Evolutionary conservation across 1,284 basidiomycete genomes (phyloP).

Genomic region (Schizophyllum commune): DNA sequence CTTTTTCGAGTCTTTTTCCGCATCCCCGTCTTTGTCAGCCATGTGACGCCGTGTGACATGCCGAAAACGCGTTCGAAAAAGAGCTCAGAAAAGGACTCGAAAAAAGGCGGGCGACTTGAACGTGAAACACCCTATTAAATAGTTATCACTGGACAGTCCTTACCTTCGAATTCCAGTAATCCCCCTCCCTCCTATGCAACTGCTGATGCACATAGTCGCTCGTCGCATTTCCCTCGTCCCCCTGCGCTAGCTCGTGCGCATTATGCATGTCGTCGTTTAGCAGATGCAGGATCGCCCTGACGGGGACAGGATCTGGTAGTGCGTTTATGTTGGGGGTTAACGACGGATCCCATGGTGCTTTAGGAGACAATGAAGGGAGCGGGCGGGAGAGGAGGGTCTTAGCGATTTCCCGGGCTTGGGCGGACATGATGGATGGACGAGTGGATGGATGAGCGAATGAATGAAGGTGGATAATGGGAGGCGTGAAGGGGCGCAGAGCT

Average conservation of each 20-base stretch:
- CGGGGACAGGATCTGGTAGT: neutral
- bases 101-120: no score
- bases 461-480: no score
- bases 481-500: no score
- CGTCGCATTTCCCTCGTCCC: conserved; percentile 1
- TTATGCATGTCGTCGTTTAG: conserved; percentile 3
- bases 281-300: conserved; percentile 1
- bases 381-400: neutral
- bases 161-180: conserved; percentile 7
- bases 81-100: no score
- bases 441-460: neutral
- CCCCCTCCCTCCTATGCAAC: conserved; percentile 2
- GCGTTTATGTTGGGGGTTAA: neutral
- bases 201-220: conserved; percentile 5
- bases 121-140: no score
- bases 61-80: no score
- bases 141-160: no score
- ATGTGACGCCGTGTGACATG: no score
- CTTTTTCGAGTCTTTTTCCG: no score
- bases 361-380: neutral
- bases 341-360: neutral
- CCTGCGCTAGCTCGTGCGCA: conserved; percentile 2
- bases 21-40: no score
- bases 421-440: neutral
- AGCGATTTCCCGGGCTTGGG: conserved; percentile 2